Evolutionary conservation across 345 rosid species (phyloP), one percentile per base, ranked within the genome.

Genomic region (Bruguiera gymnorhiza): DNA sequence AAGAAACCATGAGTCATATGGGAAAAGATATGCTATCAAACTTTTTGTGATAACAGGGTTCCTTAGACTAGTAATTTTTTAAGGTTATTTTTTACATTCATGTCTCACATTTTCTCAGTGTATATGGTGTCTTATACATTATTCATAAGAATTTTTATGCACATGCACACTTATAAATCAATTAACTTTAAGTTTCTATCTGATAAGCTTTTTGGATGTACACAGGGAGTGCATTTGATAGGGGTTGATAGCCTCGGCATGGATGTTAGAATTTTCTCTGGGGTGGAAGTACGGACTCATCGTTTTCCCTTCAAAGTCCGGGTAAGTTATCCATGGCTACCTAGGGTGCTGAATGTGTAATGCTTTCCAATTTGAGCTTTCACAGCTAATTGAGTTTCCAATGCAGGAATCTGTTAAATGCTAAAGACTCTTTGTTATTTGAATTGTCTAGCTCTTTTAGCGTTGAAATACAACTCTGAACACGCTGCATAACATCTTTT

Each of bases 221-320:
- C 66, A 58, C 51, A 94, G 98, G 83, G 81, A 73, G 97, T 92
- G 19, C 82, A 84, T 68, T 70, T 91, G 85, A 84, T 91, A 62
- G 95, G 90, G 67, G 86, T 94, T 57, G 97, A 94, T 82, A 91
- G 96, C 75, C 90, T 94, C 18, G 98, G 98, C 59, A 73, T 94
- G 79, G 97, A 94, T 80, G 98, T 94, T 8, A 83, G 97, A 75
- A 78, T 88, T 71, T 84, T 70, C 75, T 79, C 80, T 34, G 96
- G 97, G 11, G 73, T 70, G 58, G 89, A 91, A 88, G 89, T 86
- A 74, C 79, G 73, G 77, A 91, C 99, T 64, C 93, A 90, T 82
- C 89, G 99, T 55, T 94, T 94, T 77, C 97, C 97, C 66, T 94
- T 94, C 83, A 91, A 91, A 78, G 78, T 56, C 55, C 86, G 81